Conservation (phyloP, 2,329 filamentous ascomycete species). For the Neocatenulostroma microsporum region DNA sequence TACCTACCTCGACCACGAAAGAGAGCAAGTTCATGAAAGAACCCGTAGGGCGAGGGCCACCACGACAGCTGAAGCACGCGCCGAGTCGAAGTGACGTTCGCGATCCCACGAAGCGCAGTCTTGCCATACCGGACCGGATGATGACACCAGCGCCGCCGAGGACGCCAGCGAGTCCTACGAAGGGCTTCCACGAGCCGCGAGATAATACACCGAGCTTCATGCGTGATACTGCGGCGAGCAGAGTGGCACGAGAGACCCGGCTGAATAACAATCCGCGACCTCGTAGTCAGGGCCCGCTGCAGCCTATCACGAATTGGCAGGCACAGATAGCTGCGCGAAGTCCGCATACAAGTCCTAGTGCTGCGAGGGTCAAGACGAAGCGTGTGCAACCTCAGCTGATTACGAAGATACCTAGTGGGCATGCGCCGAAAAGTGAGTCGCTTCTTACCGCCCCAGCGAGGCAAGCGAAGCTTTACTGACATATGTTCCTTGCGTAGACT, state of each 20-base stretch:
- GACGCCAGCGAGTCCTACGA: slow-evolving; percentile 50
- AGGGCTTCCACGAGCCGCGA: slow-evolving; percentile 32
- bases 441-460: neutral
- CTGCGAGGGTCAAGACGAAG: slow-evolving; percentile 41
- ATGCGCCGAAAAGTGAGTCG: neutral
- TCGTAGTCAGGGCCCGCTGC: slow-evolving; percentile 42
- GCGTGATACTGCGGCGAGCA: slow-evolving; percentile 58
- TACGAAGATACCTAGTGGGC: slow-evolving; percentile 53
- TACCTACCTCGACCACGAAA: slow-evolving; percentile 74
- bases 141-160: slow-evolving; percentile 38
- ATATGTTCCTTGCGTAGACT: slow-evolving; percentile 51
- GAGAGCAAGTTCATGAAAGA: slow-evolving; percentile 80
- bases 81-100: slow-evolving; percentile 25
- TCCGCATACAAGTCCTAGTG: slow-evolving; percentile 43
- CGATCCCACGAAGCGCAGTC: slow-evolving; percentile 21
- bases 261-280: slow-evolving; percentile 36
- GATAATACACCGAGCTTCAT: slow-evolving; percentile 54
- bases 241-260: slow-evolving; percentile 52
- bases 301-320: slow-evolving; percentile 54
- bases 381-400: slow-evolving; percentile 70
- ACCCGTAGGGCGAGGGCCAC: slow-evolving; percentile 60
- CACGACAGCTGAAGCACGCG: slow-evolving; percentile 41
- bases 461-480: slow-evolving; percentile 5
- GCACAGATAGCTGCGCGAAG: slow-evolving; percentile 45
- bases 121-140: slow-evolving; percentile 36